Percentiles rank a stretch among this genome's conserved stretches.
Conservation (phyloP, 768 basidiomycete species). For the Austroboletus eburneus region DNA sequence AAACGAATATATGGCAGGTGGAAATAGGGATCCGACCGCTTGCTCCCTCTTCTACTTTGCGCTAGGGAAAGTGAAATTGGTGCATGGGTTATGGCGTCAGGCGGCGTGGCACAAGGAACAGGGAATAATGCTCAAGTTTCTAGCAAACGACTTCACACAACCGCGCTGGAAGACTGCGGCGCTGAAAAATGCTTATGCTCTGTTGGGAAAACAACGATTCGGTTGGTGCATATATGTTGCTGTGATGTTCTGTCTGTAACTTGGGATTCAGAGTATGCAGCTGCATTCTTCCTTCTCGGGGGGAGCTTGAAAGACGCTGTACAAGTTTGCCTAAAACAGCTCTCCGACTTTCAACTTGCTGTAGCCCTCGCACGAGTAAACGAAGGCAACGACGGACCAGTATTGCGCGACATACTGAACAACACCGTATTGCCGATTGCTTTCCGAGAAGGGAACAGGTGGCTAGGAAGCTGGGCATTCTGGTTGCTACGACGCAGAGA, state of each 20-base stretch:
- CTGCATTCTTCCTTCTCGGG: slow-evolving; percentile 94
- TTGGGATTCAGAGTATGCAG: slow-evolving; percentile 80
- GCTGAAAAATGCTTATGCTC: slow-evolving; percentile 91
- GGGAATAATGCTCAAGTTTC: slow-evolving; percentile 81
- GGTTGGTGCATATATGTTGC: slow-evolving; percentile 47
- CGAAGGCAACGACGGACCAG: slow-evolving; percentile 79
- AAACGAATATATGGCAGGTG: slow-evolving; percentile 87
- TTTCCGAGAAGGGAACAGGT: slow-evolving; percentile 84
- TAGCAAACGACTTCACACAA: slow-evolving; percentile 83
- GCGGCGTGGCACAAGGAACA: slow-evolving; percentile 93
- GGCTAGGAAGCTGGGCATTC: slow-evolving; percentile 94
- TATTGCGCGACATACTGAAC: slow-evolving; percentile 68
- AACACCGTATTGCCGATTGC: slow-evolving; percentile 78
- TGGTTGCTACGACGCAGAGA: slow-evolving; percentile 90
- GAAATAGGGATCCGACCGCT: slow-evolving; percentile 80
- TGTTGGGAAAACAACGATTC: slow-evolving; percentile 87
- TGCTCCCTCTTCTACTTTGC: slow-evolving; percentile 96
- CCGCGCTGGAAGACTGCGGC: slow-evolving; percentile 90
- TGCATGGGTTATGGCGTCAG: slow-evolving; percentile 95
- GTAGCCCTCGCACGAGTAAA: slow-evolving; percentile 80
- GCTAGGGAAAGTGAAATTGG: slow-evolving; percentile 84
- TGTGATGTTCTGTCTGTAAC: slow-evolving; percentile 2
- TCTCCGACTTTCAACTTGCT: slow-evolving; percentile 89
- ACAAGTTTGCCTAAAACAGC: slow-evolving; percentile 81
- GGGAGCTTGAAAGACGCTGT: slow-evolving; percentile 87